Evolutionary conservation across 129 eudicot species (phyloP).

Genomic region (Artemisia argyi): DNA sequence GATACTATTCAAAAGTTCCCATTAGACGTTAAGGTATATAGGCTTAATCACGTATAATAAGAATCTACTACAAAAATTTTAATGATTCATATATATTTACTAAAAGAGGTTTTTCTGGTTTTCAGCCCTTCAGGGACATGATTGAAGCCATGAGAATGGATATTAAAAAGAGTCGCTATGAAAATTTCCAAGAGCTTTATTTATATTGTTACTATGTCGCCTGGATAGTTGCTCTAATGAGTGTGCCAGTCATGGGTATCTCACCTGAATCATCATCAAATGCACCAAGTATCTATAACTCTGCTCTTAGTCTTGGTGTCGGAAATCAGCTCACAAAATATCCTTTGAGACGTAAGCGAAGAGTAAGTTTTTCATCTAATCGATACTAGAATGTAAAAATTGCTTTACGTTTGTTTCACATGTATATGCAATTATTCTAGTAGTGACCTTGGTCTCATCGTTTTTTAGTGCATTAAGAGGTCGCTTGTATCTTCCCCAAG

Average conservation of each 20-base stretch:
- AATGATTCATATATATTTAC: not conserved
- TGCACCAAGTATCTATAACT: conserved; percentile 52
- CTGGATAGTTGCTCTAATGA: conserved; percentile 92
- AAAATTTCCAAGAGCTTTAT: conserved; percentile 73
- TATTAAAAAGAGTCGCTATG: conserved; percentile 59
- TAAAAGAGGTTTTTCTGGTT: not conserved
- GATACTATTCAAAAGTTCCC: conserved; percentile 67
- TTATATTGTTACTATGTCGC: conserved; percentile 62
- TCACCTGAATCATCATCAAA: conserved; percentile 46
- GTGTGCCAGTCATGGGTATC: conserved; percentile 84
- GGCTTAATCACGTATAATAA: not conserved
- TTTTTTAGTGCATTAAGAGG: conserved; percentile 73
- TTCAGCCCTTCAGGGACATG: conserved; percentile 92
- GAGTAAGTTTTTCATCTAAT: conserved; percentile 53
- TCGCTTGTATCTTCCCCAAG: conserved; percentile 91
- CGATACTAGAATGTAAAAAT: no score
- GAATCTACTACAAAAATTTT: not conserved
- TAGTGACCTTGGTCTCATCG: not conserved
- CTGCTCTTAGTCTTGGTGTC: conserved; percentile 69
- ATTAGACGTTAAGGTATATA: conserved; percentile 77
- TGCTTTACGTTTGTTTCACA: conserved; percentile 5
- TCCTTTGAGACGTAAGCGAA: conserved; percentile 95
- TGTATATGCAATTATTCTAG: not conserved
- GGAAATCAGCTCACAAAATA: conserved; percentile 95
- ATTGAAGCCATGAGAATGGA: conserved; percentile 98